Percentiles rank a stretch among this genome's conserved stretches.
These are phyloP conservation scores for Rusavskia elegans DNA, from an alignment of 495 filamentous ascomycete genomes.

Conservation along the genomic window DNA sequence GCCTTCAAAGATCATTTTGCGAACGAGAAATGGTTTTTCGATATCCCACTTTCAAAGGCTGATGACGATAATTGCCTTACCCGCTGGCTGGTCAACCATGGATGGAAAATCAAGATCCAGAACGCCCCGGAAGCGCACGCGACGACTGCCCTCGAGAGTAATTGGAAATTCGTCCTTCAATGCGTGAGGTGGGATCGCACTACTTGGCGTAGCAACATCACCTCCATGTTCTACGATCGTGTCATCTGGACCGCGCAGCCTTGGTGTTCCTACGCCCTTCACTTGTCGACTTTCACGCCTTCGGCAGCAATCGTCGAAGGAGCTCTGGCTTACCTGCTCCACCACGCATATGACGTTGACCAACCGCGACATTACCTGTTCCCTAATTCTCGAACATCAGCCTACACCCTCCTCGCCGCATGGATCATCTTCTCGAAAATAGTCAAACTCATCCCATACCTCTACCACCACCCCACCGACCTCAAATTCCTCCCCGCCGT, in stretches of 20 bases:
- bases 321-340: neutral
- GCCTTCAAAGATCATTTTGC: conserved; percentile 35
- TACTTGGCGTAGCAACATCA: conserved; percentile 45
- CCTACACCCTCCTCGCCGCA: conserved; percentile 2
- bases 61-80: conserved; percentile 62
- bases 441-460: conserved; percentile 46
- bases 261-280: conserved; percentile 1
- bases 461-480: conserved; percentile 39
- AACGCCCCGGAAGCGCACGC: conserved; percentile 39
- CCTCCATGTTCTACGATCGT: neutral
- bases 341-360: neutral
- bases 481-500: conserved; percentile 36
- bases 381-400: conserved; percentile 31
- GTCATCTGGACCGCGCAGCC: conserved; percentile 1
- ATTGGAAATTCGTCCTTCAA: conserved; percentile 40
- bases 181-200: conserved; percentile 46
- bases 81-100: conserved; percentile 37
- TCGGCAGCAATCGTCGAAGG: neutral
- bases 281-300: conserved; percentile 1
- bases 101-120: conserved; percentile 48
- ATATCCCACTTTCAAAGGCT: conserved; percentile 27
- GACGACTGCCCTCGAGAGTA: conserved; percentile 40
- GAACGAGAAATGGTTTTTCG: conserved; percentile 39
- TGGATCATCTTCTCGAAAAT: conserved; percentile 37
- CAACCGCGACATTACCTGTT: conserved; percentile 16